A percentile compares a stretch with the other conserved stretches of the same genome.
These are phyloP conservation scores for Herpetomonas samuelpessoai DNA, from an alignment of 208 protist genomes.

Conservation along the genomic window DNA sequence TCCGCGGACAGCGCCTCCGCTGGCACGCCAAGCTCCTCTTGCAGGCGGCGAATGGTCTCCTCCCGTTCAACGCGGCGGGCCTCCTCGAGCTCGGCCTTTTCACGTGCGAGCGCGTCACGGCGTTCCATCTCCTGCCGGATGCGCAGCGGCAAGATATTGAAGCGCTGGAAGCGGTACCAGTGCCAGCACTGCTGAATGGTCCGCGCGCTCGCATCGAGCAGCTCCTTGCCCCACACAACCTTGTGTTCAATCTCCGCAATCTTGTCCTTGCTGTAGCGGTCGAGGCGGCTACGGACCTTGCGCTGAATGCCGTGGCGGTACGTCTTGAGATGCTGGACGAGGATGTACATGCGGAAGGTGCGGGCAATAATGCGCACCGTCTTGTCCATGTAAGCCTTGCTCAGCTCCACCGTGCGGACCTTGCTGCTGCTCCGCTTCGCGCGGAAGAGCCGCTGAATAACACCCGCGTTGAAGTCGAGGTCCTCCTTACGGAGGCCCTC, in stretches of 20 bases:
- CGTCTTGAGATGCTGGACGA: constrained; percentile 39
- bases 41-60: not conserved
- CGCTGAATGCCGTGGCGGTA: constrained; percentile 7
- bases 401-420: constrained; percentile 47
- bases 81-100: constrained; percentile 8
- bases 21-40: constrained; percentile 5
- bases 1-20: constrained; percentile 1
- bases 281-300: constrained; percentile 20
- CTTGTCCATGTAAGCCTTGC: constrained; percentile 61
- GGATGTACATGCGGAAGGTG: constrained; percentile 61
- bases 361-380: constrained; percentile 63
- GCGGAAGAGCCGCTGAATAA: constrained; percentile 76
- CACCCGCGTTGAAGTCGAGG: constrained; percentile 81
- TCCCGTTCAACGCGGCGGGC: not conserved
- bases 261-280: constrained; percentile 30
- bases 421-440: constrained; percentile 28
- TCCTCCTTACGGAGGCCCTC: constrained; percentile 61
- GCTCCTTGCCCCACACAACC: constrained; percentile 58
- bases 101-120: not conserved
- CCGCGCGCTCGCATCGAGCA: constrained; percentile 53
- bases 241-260: constrained; percentile 42
- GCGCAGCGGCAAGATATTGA: constrained; percentile 19
- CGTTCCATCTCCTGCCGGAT: constrained; percentile 10
- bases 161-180: constrained; percentile 41
- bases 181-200: constrained; percentile 79